These are phyloP conservation scores for Raphanus raphanistrum DNA, from an alignment of 345 rosid genomes.

Conservation along the genomic window DNA sequence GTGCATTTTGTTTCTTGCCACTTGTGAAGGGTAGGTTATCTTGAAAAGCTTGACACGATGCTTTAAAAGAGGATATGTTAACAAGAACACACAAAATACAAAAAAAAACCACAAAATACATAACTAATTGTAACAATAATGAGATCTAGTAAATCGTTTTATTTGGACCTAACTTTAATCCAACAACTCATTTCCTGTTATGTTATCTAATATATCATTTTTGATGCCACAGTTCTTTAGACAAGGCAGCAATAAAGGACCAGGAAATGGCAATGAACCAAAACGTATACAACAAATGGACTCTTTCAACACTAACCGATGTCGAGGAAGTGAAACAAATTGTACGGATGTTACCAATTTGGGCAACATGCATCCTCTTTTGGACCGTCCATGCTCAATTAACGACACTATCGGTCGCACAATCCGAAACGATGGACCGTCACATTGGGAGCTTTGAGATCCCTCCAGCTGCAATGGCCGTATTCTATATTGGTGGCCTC, in stretches of 20 bases:
- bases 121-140: not conserved
- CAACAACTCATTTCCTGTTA: not conserved
- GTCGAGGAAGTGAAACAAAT: constrained; percentile 93
- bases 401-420: constrained; percentile 92
- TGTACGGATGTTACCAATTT: constrained; percentile 81
- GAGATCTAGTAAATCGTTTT: not conserved
- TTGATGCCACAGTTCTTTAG: constrained; percentile 62
- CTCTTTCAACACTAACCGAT: constrained; percentile 75
- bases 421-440: constrained; percentile 89
- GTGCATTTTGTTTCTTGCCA: not conserved
- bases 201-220: not conserved
- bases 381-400: constrained; percentile 96
- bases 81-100: not conserved
- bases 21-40: constrained; percentile 1
- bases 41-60: constrained; percentile 15
- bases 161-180: not conserved
- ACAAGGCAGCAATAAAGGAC: constrained; percentile 74
- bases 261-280: constrained; percentile 32
- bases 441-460: constrained; percentile 79
- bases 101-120: too few species aligned
- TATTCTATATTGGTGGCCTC: constrained; percentile 80
- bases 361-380: constrained; percentile 87
- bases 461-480: constrained; percentile 74
- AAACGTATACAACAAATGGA: constrained; percentile 60
- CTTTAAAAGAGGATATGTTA: not conserved